phyloP scores from a whole-genome alignment of 208 protist genomes.

The Trypanosoma lewisi region DNA sequence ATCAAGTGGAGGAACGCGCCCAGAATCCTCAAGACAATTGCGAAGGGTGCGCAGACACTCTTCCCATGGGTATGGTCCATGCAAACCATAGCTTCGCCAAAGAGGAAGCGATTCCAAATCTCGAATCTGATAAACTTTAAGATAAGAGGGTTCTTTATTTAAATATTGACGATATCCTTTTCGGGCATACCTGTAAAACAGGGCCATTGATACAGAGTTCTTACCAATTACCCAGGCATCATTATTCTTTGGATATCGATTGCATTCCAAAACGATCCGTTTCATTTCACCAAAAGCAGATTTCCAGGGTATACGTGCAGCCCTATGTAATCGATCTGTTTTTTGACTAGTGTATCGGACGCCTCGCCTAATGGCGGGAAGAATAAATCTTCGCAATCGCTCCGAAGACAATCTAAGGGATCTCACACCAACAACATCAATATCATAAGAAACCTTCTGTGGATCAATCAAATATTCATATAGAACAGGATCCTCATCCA shows the following conservation, averaged over 20 bases:
- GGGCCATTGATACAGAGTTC: conserved; percentile 65
- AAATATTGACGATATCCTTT: conserved; percentile 56
- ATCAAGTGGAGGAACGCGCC: conserved; percentile 48
- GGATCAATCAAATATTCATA: conserved; percentile 86
- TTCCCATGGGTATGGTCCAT: conserved; percentile 74
- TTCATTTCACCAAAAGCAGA: conserved; percentile 61
- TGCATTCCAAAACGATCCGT: conserved; percentile 68
- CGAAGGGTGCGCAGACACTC: conserved; percentile 65
- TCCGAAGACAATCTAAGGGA: conserved; percentile 57
- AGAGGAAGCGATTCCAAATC: conserved; percentile 68
- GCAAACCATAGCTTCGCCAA: conserved; percentile 59
- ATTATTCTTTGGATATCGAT: conserved; percentile 79
- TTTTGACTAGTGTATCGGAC: conserved; percentile 66
- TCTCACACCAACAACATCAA: conserved; percentile 67
- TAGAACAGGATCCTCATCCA: conserved; percentile 77
- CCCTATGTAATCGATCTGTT: conserved; percentile 63
- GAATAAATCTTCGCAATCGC: conserved; percentile 50
- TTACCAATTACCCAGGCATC: conserved; percentile 77
- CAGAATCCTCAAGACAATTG: conserved; percentile 30
- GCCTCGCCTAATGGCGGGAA: conserved; percentile 68
- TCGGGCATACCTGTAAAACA: conserved; percentile 70
- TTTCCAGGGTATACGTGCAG: conserved; percentile 65
- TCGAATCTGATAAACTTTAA: conserved; percentile 65
- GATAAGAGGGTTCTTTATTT: conserved; percentile 41
- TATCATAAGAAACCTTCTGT: conserved; percentile 66